Base-by-base conservation (phyloP, 1,284 basidiomycete species). In the Trichosporon coremiiforme region DNA sequence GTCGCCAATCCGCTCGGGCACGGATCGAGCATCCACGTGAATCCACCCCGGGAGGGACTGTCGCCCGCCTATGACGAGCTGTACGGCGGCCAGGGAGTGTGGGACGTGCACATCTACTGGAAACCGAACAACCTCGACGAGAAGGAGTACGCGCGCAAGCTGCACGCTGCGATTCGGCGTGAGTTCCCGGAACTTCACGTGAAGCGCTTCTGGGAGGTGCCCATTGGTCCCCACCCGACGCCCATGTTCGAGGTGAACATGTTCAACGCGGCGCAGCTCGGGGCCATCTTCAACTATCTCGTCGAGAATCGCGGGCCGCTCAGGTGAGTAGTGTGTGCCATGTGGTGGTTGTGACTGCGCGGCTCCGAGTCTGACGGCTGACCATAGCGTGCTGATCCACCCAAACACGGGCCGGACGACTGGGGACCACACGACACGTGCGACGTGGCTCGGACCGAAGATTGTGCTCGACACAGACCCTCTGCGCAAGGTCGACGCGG, bases 231-330 rank as follows among this genome's bases (percentile, higher is more conserved):
- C 6, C 65, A 71, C 45, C 88, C 89, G 0, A 86, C 86, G 3
- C 86, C 89, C 2, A 90, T 90, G 88, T 90, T 90, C 77, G 89
- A 90, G 78, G 86, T 90, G 62, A 88, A 90, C 76, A 87, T 87
- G 2, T 90, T 90, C 80, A 87, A 81, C 7, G 88, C 89, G 1
- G 87, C 87, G 72, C 87, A 90, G 75, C 89, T 88, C 1, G 89
- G 90, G 4, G 85, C 88, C 0, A 78, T 90, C 36, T 88, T 90
- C 76, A 87, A 87, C 6, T 91, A 87, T 86, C 84, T 90, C 1
- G 86, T 85, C 1, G 87, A 89, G 15, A 85, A 89, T 75, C 85
- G 89, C 1, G 89, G 89, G 5, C 88, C 88, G 1, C 87, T 87
- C 81, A 89, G 88, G 89, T 90, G 76, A 17, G 68, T 31, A 60